Evolutionary conservation across 768 basidiomycete genomes (phyloP), one percentile per base, ranked within the genome.

Genomic region (Antrodiella citrinella): DNA sequence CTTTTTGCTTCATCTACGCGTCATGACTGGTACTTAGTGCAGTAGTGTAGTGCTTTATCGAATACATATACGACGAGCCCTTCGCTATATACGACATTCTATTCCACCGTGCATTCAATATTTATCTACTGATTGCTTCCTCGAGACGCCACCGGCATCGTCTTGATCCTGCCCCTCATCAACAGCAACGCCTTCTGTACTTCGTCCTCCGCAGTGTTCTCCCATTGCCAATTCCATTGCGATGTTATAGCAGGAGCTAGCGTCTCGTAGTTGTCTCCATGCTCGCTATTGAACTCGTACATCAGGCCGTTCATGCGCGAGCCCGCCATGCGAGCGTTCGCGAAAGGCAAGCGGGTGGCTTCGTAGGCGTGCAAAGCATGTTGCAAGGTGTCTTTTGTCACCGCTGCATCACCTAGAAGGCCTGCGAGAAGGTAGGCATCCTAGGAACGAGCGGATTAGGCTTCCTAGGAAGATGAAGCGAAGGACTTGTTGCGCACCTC

Each of bases 401-500:
- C 20, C 10, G 10, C 10, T 10, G 43, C 11, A 20, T 44, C 10
- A 15, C 11, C 20, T 9, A 44, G 43, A 19, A 44, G 13, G 43
- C 20, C 11, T 11, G 43, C 10, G 43, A 44, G 43, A 10, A 44
- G 9, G 20, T 44, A 44, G 11, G 43, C 43, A 19, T 44, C 43
- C 43, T 44, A 45, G 1, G 11, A n/a, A 10, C 15, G 15, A 42
- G 41, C 45, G 18, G 25, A 11, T 18, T 25, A 10, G 42, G 15
- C 22, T 15, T 10, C 19, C 13, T 46, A 43, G 43, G 30, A 1
- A 7, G 26, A 13, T 3, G 10, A 38, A 38, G 9, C n/a, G 44
- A 18, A 11, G 10, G 35, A 57, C 43, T 39, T 19, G 10, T n/a
- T 41, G 18, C 67, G 44, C 53, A 72, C 73, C 60, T 75, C 74